Base-by-base conservation (phyloP, 1,284 basidiomycete genomes). In the Rhodotorula glutinis region DNA sequence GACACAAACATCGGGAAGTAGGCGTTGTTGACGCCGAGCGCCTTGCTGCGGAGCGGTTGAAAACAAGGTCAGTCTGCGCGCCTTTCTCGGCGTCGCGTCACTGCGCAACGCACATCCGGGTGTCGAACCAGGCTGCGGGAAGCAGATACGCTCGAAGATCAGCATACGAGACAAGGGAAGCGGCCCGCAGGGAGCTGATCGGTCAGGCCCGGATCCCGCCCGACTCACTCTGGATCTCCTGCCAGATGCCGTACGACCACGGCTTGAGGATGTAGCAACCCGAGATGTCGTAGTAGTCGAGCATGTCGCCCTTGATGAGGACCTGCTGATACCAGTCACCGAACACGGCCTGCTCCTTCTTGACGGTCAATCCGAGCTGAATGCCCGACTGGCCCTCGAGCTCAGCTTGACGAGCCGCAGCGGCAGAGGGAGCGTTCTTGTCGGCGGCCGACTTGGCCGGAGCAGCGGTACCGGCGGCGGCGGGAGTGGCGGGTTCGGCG, bases 1-100 rank as follows among this genome's bases (percentile, higher is more conserved):
- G 93, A 96, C 59, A 99, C 91, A 76, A 98, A 98, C 92, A 98
- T 97, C 21, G 95, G 96, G 85, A 99, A 99, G 79, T 97, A 99
- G 53, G 92, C 88, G 80, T 98, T 98, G 79, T 96, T 90, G 41
- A 98, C 94, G 54, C 89, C 96, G 76, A 97, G 85, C 76, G 91
- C 90, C 82, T 92, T 94, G 83, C 98, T 98, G 78, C 89, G 33
- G 33, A 38, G 33, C 33, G 33, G 17, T 23, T 11, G 43, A 5
- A 13, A 10, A 21, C n/a, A 1, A 71, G 49, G n/a, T 78, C 74
- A 58, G 76, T 75, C 71, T 76, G 60, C 41, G 3, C n/a, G 43
- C 21, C 17, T 44, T 5, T 44, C 17, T 19, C 7, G 25, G 21
- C n/a, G 58, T 14, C 14, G 16, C 10, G 23, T 21, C 29, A 2